Conservation (phyloP, 2,329 filamentous ascomycete species). For the Bipolaris zeicola region DNA sequence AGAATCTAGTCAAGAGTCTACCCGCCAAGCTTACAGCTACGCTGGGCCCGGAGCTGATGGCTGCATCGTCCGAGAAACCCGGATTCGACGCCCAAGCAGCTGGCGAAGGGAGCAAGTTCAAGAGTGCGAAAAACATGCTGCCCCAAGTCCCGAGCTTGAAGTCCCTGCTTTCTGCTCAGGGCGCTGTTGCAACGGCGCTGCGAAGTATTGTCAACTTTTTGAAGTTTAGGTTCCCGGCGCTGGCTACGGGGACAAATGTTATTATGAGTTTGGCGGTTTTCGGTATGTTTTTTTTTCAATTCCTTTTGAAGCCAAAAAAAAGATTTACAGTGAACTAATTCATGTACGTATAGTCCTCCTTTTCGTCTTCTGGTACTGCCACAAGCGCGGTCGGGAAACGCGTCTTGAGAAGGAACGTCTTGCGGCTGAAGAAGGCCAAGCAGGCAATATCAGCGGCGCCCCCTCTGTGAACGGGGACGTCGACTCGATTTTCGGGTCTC, state of each 20-base stretch:
- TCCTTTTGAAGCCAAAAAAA: not conserved
- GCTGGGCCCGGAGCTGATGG: constrained; percentile 81
- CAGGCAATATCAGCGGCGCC: constrained; percentile 34
- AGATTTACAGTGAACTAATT: not conserved
- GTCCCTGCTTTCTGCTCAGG: constrained; percentile 81
- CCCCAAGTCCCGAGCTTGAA: constrained; percentile 69
- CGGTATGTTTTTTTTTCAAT: constrained; percentile 61
- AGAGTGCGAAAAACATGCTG: constrained; percentile 61
- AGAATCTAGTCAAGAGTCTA: constrained; percentile 84
- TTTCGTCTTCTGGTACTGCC: constrained; percentile 97
- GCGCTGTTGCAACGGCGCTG: constrained; percentile 82
- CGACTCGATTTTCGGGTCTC: constrained; percentile 39
- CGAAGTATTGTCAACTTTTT: constrained; percentile 90
- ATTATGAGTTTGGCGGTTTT: constrained; percentile 89
- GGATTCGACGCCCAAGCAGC: constrained; percentile 50
- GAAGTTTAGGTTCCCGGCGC: constrained; percentile 84
- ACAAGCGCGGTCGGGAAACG: constrained; percentile 89
- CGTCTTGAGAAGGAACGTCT: constrained; percentile 70
- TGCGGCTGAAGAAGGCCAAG: constrained; percentile 37
- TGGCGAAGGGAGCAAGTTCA: constrained; percentile 31
- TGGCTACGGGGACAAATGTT: constrained; percentile 83
- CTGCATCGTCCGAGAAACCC: constrained; percentile 73
- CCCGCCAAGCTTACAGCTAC: constrained; percentile 79
- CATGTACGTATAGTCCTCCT: constrained; percentile 66
- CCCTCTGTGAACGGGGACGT: constrained; percentile 39